Base-by-base conservation (phyloP, 129 eudicot species). In the Pittosporum tobira region DNA sequence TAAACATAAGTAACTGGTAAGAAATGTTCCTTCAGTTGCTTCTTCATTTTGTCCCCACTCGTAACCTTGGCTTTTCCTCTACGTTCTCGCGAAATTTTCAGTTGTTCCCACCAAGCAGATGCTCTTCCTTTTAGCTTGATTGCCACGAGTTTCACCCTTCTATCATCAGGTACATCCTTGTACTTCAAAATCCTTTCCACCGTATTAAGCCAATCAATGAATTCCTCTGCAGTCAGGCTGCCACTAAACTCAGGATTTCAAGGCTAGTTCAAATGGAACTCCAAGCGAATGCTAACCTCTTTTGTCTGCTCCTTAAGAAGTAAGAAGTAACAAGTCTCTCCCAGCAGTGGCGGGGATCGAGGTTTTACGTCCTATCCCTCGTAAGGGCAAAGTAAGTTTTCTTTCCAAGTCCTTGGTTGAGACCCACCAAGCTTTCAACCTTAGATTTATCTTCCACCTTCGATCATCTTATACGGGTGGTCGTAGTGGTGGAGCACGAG, bases 51-150 rank as follows among this genome's bases (percentile, higher is more conserved):
- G 11, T 55, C 44, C 40, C 42, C 29, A 29, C 21, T 19, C 3
- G 25, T 7, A 3, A 49, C 8, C 21, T 9, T 30, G 0, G 1
- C 3, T 11, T 55, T 55, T 2, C 61, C 44, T 5, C 25, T 4
- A 0, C 61, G 6, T 26, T 30, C 5, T 7, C 24, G 3, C 23
- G 22, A 14, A 1, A 55, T 11, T 1, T 4, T 28, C 11, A 55
- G 44, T 4, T 29, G 44, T 29, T 55, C 40, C 61, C 61, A 30
- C 61, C 59, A 30, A 29, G 45, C 24, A 1, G 44, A 55, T 15
- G 24, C 40, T 16, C 24, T n/a, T n/a, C 26, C 44, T 30, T n/a
- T 54, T 8, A 54, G 16, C 14, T 19, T n/a, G 3, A n/a, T 29
- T 2, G 22, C 60, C 14, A 54, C 43, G 11, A 54, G 11, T 18